These are phyloP conservation scores for Paraglomus brasilianum DNA, from an alignment of 192 early-diverging fungal species.

Conservation along the genomic window DNA sequence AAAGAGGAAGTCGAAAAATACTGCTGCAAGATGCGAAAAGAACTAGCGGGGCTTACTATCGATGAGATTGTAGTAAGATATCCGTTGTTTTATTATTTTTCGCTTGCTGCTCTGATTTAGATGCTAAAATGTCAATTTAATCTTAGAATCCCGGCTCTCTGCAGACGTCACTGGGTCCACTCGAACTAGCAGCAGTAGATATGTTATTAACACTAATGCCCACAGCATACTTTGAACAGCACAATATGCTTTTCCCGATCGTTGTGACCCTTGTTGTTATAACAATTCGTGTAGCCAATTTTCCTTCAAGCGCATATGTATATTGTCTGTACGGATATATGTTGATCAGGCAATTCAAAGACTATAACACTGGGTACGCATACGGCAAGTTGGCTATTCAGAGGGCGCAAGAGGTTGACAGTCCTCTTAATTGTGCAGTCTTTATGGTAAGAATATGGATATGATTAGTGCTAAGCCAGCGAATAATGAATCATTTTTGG, in stretches of 20 bases:
- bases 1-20: conserved; percentile 21
- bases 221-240: no score
- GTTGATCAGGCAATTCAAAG: conserved; percentile 27
- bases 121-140: background rate
- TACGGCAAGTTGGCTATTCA: conserved; percentile 33
- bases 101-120: no score
- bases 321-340: conserved; percentile 37
- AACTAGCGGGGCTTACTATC: conserved; percentile 13
- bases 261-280: conserved; percentile 34
- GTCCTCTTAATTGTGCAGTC: conserved; percentile 35
- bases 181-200: no score
- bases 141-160: no score
- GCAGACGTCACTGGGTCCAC: no score
- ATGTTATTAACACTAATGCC: no score
- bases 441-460: conserved; percentile 36
- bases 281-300: conserved; percentile 19
- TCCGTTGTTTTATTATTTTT: no score
- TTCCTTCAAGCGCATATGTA: conserved; percentile 27
- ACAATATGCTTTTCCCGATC: background rate
- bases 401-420: conserved; percentile 1
- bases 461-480: no score
- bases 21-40: background rate
- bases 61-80: background rate
- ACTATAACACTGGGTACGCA: conserved; percentile 25
- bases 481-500: no score